Percentiles rank a stretch among this genome's conserved stretches.
Evolutionary conservation across 495 filamentous ascomycete species (phyloP).

Genomic region (Parathielavia appendiculata): DNA sequence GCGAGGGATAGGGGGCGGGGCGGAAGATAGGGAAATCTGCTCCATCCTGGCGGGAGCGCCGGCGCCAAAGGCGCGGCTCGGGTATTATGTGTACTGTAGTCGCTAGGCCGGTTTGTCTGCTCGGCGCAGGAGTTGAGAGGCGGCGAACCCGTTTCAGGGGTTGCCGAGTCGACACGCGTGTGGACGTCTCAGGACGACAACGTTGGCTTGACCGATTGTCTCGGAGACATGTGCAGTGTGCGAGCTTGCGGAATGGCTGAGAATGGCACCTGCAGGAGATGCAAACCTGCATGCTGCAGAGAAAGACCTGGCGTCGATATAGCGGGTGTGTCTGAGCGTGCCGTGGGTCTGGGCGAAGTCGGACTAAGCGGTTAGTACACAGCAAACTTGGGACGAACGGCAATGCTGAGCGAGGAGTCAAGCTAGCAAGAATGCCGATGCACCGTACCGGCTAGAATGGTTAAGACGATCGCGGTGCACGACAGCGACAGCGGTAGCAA

Average conservation of each 20-base stretch:
- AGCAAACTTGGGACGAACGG: not conserved
- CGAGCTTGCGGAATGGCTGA: slow-evolving; percentile 17
- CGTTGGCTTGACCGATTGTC: slow-evolving; percentile 7
- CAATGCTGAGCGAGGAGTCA: too few species aligned
- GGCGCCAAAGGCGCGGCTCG: slow-evolving; percentile 19
- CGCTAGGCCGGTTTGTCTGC: slow-evolving; percentile 21
- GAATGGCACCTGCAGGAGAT: slow-evolving; percentile 24
- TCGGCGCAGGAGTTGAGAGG: not conserved
- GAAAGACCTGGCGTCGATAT: slow-evolving; percentile 14
- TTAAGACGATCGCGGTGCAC: too few species aligned
- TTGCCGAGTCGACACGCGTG: slow-evolving; percentile 6
- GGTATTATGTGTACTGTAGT: slow-evolving; percentile 19
- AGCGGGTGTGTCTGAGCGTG: not conserved
- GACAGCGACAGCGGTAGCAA: too few species aligned
- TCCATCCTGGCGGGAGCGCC: slow-evolving; percentile 29
- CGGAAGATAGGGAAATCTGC: slow-evolving; percentile 18
- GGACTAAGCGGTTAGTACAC: not conserved
- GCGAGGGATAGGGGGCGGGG: slow-evolving; percentile 29
- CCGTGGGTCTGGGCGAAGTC: not conserved
- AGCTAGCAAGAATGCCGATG: too few species aligned
- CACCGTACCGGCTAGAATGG: too few species aligned
- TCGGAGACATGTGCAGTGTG: slow-evolving; percentile 11
- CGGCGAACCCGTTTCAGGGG: slow-evolving; percentile 6
- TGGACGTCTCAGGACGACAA: slow-evolving; percentile 10
- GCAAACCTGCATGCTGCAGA: slow-evolving; percentile 21